Percentiles rank a stretch among this genome's conserved stretches.
These are phyloP conservation scores for Warburgia ugandensis DNA, from an alignment of 164 flowering plant genomes.

Conservation along the genomic window DNA sequence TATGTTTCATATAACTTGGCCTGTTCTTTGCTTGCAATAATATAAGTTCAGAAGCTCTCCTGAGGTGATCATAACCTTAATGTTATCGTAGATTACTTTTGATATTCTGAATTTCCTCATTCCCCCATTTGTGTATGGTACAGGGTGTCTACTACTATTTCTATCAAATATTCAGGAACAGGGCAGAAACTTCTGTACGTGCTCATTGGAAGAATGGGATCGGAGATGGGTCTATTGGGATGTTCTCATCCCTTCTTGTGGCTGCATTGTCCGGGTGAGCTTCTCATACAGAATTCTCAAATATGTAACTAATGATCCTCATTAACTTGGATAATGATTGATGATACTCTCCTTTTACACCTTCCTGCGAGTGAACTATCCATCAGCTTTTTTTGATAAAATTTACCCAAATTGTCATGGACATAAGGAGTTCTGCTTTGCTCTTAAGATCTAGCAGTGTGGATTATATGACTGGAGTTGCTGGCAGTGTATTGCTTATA, in stretches of 20 bases:
- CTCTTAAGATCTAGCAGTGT: too few species aligned
- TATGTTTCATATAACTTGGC: too few species aligned
- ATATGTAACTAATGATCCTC: slow-evolving; percentile 1
- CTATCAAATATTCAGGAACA: slow-evolving; percentile 92
- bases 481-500: neutral
- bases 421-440: too few species aligned
- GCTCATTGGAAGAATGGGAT: slow-evolving; percentile 49
- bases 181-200: slow-evolving; percentile 66
- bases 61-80: too few species aligned
- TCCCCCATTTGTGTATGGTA: slow-evolving; percentile 28
- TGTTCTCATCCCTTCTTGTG: slow-evolving; percentile 83
- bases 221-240: slow-evolving; percentile 97
- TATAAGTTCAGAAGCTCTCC: too few species aligned
- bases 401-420: too few species aligned
- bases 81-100: too few species aligned
- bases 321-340: neutral
- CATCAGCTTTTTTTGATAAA: too few species aligned
- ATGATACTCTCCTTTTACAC: neutral
- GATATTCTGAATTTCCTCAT: slow-evolving; percentile 19
- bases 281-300: slow-evolving; percentile 4
- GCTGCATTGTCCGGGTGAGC: slow-evolving; percentile 90
- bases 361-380: neutral
- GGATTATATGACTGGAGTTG: too few species aligned
- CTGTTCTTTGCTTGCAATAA: too few species aligned
- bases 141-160: slow-evolving; percentile 99